phyloP scores from a whole-genome alignment of 2,329 filamentous ascomycete species.

The Phyllosticta ampelicida region DNA sequence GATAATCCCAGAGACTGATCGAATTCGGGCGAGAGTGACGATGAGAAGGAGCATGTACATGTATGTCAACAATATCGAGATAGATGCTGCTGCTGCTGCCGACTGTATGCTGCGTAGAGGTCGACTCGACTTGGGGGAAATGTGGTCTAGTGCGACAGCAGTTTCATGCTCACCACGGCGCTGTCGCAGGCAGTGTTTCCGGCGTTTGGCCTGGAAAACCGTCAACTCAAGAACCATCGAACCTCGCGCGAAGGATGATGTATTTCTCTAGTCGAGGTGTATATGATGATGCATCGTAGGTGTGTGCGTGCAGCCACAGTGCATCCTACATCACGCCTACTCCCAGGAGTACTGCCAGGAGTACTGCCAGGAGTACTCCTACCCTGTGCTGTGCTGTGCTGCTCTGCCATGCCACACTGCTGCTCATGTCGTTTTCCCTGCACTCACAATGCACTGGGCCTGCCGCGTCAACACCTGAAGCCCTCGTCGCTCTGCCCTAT shows the following conservation, averaged over 20 bases:
- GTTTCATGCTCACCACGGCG: not conserved
- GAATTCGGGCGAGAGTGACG: not conserved
- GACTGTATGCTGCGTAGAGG: not conserved
- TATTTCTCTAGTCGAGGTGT: too few relatives aligned
- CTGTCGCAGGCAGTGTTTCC: not conserved
- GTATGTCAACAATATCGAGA: too few relatives aligned
- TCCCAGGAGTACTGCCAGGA: too few relatives aligned
- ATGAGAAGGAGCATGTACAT: too few relatives aligned
- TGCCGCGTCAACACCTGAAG: not conserved
- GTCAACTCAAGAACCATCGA: not conserved
- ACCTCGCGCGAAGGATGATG: not conserved
- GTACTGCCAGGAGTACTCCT: too few relatives aligned
- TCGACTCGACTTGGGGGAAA: not conserved
- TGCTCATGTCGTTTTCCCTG: not conserved
- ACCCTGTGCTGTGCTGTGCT: too few relatives aligned
- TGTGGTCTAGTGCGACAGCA: not conserved
- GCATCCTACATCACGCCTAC: not conserved
- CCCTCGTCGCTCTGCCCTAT: not conserved
- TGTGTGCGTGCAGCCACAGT: not conserved
- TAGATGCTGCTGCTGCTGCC: too few relatives aligned
- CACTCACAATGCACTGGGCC: too few relatives aligned
- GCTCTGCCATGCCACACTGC: not conserved
- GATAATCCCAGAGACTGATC: slow-evolving; percentile 5
- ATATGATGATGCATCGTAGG: too few relatives aligned
- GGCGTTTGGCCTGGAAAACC: not conserved